Percentiles rank a stretch among this genome's conserved stretches.
These are phyloP conservation scores for Cryptococcus maquisensis DNA, from an alignment of 1,284 basidiomycete species.

Conservation along the genomic window DNA sequence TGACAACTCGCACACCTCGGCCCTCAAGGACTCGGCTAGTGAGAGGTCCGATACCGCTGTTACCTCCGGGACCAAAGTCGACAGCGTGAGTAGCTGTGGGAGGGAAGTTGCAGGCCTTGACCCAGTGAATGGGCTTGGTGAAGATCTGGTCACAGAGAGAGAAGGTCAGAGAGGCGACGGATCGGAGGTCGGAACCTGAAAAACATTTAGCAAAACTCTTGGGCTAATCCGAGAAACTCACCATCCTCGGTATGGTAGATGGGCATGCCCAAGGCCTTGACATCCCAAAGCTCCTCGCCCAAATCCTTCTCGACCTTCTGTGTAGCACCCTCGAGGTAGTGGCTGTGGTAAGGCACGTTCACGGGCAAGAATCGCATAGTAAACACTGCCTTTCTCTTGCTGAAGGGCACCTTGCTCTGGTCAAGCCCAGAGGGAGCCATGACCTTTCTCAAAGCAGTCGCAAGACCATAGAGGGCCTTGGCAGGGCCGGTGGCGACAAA, in stretches of 20 bases:
- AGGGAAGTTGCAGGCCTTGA: slow-evolving; percentile 81
- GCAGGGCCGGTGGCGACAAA: slow-evolving; percentile 93
- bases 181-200: slow-evolving; percentile 75
- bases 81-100: slow-evolving; percentile 85
- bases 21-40: slow-evolving; percentile 89
- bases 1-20: slow-evolving; percentile 81
- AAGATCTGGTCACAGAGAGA: slow-evolving; percentile 92
- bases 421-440: slow-evolving; percentile 82
- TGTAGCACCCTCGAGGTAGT: slow-evolving; percentile 72
- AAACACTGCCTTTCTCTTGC: slow-evolving; percentile 91
- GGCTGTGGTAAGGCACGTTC: slow-evolving; percentile 91
- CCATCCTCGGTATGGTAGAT: slow-evolving; percentile 92
- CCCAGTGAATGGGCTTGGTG: slow-evolving; percentile 87
- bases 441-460: slow-evolving; percentile 82
- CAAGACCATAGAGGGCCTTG: slow-evolving; percentile 88
- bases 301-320: slow-evolving; percentile 67
- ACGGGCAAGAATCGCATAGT: slow-evolving; percentile 89
- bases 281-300: slow-evolving; percentile 75
- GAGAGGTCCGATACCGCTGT: slow-evolving; percentile 87
- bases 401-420: slow-evolving; percentile 89
- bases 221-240: slow-evolving; percentile 49
- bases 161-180: slow-evolving; percentile 64
- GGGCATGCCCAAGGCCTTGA: slow-evolving; percentile 69
- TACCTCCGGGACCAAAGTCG: slow-evolving; percentile 93
- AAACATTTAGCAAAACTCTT: slow-evolving; percentile 12